These are phyloP conservation scores for Diaporthe australafricana DNA, from an alignment of 2,329 filamentous ascomycete species.

Conservation along the genomic window DNA sequence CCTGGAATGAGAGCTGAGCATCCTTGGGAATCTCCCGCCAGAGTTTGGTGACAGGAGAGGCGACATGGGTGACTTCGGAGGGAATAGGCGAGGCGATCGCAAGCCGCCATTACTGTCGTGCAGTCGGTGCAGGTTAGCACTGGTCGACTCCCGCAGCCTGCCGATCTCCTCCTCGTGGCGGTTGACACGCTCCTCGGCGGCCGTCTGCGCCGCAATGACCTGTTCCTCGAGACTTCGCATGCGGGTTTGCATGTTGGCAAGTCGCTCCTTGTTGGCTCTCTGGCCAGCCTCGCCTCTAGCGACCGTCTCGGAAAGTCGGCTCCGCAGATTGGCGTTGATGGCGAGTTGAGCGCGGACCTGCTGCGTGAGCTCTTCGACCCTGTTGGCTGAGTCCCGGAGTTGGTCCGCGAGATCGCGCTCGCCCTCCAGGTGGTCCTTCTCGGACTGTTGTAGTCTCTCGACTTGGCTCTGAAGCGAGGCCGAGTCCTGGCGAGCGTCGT, in stretches of 20 bases:
- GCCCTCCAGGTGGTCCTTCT: constrained; percentile 66
- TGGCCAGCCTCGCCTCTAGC: constrained; percentile 87
- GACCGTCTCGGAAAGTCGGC: constrained; percentile 83
- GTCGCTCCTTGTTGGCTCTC: constrained; percentile 81
- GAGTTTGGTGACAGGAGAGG: constrained; percentile 51
- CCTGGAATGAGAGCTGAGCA: constrained; percentile 34
- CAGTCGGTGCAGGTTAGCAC: constrained; percentile 80
- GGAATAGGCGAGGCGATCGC: constrained; percentile 61
- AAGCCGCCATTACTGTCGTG: constrained; percentile 58
- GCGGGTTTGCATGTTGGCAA: constrained; percentile 84
- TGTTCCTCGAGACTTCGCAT: constrained; percentile 87
- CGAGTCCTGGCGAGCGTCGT: constrained; percentile 76
- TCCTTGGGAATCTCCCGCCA: constrained; percentile 37
- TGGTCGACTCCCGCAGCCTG: constrained; percentile 80
- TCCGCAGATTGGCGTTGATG: constrained; percentile 80
- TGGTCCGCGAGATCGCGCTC: constrained; percentile 76
- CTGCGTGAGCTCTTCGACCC: constrained; percentile 82
- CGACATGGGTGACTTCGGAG: constrained; percentile 70
- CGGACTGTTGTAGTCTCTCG: constrained; percentile 66
- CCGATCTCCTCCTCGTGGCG: constrained; percentile 89
- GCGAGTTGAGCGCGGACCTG: constrained; percentile 85
- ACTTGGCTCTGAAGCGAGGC: constrained; percentile 71
- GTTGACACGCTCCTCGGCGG: constrained; percentile 85
- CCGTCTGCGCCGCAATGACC: constrained; percentile 83
- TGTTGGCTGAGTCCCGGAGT: constrained; percentile 77